Conservation (phyloP, 768 basidiomycete species). For the Leucosporidium yakuticum region DNA sequence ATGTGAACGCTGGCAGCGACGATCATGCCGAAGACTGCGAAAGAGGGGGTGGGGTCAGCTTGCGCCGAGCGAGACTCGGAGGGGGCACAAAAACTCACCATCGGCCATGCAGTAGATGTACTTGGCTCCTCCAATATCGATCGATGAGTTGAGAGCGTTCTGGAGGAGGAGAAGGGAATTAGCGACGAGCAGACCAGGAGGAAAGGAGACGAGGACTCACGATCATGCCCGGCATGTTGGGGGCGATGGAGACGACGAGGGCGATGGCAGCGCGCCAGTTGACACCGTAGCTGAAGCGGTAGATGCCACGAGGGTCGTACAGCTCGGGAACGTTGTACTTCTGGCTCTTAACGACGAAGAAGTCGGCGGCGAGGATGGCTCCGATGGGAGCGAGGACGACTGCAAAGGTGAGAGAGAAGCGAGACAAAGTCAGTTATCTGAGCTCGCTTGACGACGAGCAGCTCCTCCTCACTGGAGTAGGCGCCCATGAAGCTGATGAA, state of each 20-base stretch:
- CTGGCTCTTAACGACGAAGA: slow-evolving; percentile 66
- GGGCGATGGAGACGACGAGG: slow-evolving; percentile 61
- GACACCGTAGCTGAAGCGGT: slow-evolving; percentile 9
- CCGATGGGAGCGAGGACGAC: slow-evolving; percentile 79
- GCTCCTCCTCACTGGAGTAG: no score
- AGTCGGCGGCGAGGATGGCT: slow-evolving; percentile 65
- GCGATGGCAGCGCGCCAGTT: slow-evolving; percentile 77
- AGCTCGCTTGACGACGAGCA: no score
- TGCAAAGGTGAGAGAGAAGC: slow-evolving; percentile 15
- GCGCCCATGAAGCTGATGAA: slow-evolving; percentile 27
- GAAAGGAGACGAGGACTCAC: no score
- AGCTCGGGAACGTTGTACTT: slow-evolving; percentile 75
- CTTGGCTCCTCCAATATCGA: slow-evolving; percentile 52
- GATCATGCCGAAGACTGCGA: slow-evolving; percentile 1
- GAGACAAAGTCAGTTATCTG: slow-evolving; percentile 39
- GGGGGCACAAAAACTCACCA: no score
- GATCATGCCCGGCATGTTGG: slow-evolving; percentile 54
- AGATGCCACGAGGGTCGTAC: slow-evolving; percentile 63
- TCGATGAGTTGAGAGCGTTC: slow-evolving; percentile 58
- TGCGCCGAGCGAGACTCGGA: no score
- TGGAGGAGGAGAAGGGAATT: no score
- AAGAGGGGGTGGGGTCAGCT: neutral
- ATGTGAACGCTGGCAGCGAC: slow-evolving; percentile 11
- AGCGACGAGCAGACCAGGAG: no score
- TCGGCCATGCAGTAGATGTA: neutral